Base-by-base conservation (phyloP, 805 yeast genomes). In the Debaryomyces castellii region DNA sequence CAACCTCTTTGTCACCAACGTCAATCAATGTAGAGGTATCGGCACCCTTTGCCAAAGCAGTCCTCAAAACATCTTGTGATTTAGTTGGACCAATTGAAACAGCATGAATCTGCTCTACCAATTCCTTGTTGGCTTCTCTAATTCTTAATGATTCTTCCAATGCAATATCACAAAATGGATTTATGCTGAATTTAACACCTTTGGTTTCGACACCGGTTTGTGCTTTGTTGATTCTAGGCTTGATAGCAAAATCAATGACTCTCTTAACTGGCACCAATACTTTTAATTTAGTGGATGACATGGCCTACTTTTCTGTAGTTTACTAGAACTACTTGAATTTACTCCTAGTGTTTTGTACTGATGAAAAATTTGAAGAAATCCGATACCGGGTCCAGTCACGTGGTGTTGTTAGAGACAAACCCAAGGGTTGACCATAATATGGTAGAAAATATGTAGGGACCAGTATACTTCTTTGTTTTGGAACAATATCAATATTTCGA, bases 151-250 rank as follows among this genome's bases (percentile, higher is more conserved):
- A 96, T 66, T 94, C 99, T 69, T 94, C 99, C 43, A 94, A 81
- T 7, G 99, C 99, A 62, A 94, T 94, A 69, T 94, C 99, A 70
- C 96, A 94, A 68, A 94, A 94, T 46, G 99, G 99, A 65, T 94
- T 94, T 66, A 92, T 89, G 60, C 89, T 81, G 74, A 85, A 90
- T 71, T 92, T 92, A 54, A 89, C 88, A 47, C 97, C 97, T 51
- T 86, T 81, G 45, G 92, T 82, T 55, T 90, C 96, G 41, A 87
- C 82, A 5, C 94, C 96, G 9, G 89, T 85, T 40, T 82, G 82
- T 11, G 95, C 73, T 66, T 88, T 83, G 74, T 90, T 90, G 67
- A 92, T 85, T 58, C 97, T 79, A 39, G 99, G 99, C 68, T 87
- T 87, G 58, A 91, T 78, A 12, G 97, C 97, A 45, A 87, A 87